These are phyloP conservation scores for Epichloe gansuensis DNA, from an alignment of 2,329 filamentous ascomycete species.

Conservation along the genomic window DNA sequence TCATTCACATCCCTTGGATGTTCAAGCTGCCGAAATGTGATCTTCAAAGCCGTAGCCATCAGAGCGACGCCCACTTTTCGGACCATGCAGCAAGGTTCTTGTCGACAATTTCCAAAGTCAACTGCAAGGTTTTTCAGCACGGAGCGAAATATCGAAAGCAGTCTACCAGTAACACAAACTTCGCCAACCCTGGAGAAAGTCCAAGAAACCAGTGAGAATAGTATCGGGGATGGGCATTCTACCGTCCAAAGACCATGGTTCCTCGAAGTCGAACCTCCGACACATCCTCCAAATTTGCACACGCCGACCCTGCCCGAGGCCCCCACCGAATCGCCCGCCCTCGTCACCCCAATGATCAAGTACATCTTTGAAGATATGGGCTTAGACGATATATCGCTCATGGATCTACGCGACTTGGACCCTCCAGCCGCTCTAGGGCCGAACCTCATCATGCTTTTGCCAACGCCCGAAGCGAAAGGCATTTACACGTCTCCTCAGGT, in stretches of 20 bases:
- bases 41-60: conserved; percentile 18
- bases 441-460: conserved; percentile 82
- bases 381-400: conserved; percentile 64
- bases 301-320: conserved; percentile 37
- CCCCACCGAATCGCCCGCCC: conserved; percentile 56
- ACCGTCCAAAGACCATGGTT: conserved; percentile 59
- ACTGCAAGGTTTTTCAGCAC: conserved; percentile 15
- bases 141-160: conserved; percentile 5
- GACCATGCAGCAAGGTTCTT: conserved; percentile 12
- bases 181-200: conserved; percentile 10
- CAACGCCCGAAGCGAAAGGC: conserved; percentile 82
- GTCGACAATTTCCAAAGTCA: conserved; percentile 10
- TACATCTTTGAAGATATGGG: conserved; percentile 78
- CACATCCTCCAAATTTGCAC: conserved; percentile 36
- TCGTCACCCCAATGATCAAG: conserved; percentile 61
- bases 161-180: conserved; percentile 10
- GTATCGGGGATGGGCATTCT: neutral
- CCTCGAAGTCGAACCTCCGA: conserved; percentile 56
- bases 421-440: conserved; percentile 79
- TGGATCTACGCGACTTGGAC: conserved; percentile 76
- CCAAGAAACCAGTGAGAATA: conserved; percentile 17
- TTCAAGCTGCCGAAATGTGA: conserved; percentile 18
- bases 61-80: conserved; percentile 13
- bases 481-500: conserved; percentile 83
- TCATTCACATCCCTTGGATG: conserved; percentile 18